Evolutionary conservation across 2,329 filamentous ascomycete genomes (phyloP), one percentile per base, ranked within the genome.

Genomic region (Aureobasidium melanogenum): DNA sequence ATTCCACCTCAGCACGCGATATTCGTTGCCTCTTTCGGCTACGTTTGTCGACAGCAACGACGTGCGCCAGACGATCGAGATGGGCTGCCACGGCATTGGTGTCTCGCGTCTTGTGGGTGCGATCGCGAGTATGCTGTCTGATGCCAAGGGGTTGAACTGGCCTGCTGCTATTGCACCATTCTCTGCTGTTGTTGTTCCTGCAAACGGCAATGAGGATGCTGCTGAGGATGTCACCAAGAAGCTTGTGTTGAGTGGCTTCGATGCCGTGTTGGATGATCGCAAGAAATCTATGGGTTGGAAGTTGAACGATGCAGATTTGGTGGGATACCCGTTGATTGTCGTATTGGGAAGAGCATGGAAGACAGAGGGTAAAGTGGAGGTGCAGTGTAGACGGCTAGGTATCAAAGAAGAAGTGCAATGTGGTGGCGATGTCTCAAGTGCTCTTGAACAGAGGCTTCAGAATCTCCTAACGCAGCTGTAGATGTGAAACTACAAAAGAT

Each of bases 81-180:
- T 99, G 94, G 94, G 94, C 60, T 99, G 94, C 72, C 91, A 97
- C 70, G 94, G 94, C 0, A 95, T 99, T 64, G 94, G 94, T 1
- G 85, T 99, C 19, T 96, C 91, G 5, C 87, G 94, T 47, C 86
- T 99, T 67, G 87, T 99, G 64, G 91, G 88, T 9, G 91, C 94
- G 1, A 84, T 94, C 0, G 92, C 92, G 1, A 87, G 93, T 65
- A 82, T 87, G 41, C 78, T 91, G 10, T 81, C 85, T 0, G 90
- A 96, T 66, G 70, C 80, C 2, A 82, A 78, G 69, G 94, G 91
- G 0, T 79, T 97, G 8, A 91, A 90, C 68, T 99, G 94, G 94
- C 94, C 94, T 0, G 80, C 86, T 6, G 85, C 79, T 10, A 91
- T 97, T 65, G 90, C 94, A 2, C 94, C 94, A 0, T 97, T 88